Evolutionary conservation across 257 asterid genomes (phyloP), one percentile per base, ranked within the genome.

Genomic region (Lithospermum erythrorhizon): DNA sequence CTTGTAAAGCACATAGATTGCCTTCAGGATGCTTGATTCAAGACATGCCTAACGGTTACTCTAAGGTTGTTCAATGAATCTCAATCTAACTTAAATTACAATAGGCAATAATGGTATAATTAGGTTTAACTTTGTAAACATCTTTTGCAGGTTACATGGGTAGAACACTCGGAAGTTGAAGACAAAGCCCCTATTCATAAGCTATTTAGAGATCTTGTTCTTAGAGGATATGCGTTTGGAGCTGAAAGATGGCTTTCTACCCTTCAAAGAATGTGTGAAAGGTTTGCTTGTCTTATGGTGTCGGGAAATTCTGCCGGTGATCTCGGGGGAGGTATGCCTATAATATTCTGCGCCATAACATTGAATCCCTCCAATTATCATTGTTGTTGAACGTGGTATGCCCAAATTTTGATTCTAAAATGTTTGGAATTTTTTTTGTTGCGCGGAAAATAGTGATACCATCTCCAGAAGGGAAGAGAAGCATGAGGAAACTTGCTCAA

Each of bases 31-130:
- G 99, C 68, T 70, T 89, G 73, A 84, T 93, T 13, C 96, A 87
- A 76, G 97, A 93, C 69, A 83, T 93, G 95, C 96, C 99, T 61
- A 89, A 93, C 78, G 99, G 99, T 53, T 89, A 87, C 78, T 89
- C 99, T 27, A 89, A 87, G 95, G 98, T 90, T 61, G 18, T 11
- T 41, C 49, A 41, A 9, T 41, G 4, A 41, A 13, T 41, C 18
- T 41, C 18, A 41, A 41, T 13, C 49, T 18, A 11, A 14, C 49
- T 41, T 18, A 41, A 2, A 14, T 41, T 41, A 41, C 18, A 14
- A 41, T 13, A 41, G 17, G 2, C 2, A 41, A 5, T 41, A 18
- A 41, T 41, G 18, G 49, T 41, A 14, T 14, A 41, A 11, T 14
- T 41, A 41, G 49, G 13, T 41, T 0, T 41, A 11, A 41, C 49